These are phyloP conservation scores for Ceratocystis smalleyi DNA, from an alignment of 2,329 filamentous ascomycete genomes.

Conservation along the genomic window DNA sequence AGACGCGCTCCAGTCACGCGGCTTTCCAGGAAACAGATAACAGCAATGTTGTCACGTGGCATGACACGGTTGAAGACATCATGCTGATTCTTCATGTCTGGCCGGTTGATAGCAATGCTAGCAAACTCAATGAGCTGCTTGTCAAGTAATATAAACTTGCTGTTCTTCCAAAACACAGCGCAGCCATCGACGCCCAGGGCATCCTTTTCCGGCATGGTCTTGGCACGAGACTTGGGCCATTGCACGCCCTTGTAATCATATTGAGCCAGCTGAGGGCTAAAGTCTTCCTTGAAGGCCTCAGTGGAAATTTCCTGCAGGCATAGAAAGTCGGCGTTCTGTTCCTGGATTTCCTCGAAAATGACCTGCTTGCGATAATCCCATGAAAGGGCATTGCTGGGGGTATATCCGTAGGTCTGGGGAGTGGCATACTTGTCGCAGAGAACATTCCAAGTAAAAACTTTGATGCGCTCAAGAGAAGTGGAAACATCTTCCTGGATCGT, in stretches of 20 bases:
- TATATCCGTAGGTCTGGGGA: conserved; percentile 73
- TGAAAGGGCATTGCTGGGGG: conserved; percentile 60
- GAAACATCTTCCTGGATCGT: conserved; percentile 55
- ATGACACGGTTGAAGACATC: conserved; percentile 98
- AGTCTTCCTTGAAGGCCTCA: conserved; percentile 81
- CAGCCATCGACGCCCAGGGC: conserved; percentile 87
- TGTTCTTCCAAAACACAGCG: conserved; percentile 90
- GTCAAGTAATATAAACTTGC: conserved; percentile 85
- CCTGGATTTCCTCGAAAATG: conserved; percentile 68
- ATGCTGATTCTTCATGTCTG: conserved; percentile 92
- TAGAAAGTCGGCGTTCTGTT: conserved; percentile 72
- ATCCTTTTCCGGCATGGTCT: conserved; percentile 82
- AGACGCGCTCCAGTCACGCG: conserved; percentile 75
- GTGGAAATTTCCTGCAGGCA: conserved; percentile 88
- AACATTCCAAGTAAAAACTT: conserved; percentile 87
- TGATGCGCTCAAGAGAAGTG: conserved; percentile 52
- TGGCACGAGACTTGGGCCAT: conserved; percentile 76
- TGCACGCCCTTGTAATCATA: conserved; percentile 88
- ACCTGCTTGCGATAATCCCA: conserved; percentile 79
- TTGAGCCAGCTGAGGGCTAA: conserved; percentile 71
- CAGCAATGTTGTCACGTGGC: conserved; percentile 94
- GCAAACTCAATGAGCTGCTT: conserved; percentile 90
- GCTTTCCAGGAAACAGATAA: conserved; percentile 86
- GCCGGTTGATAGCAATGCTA: conserved; percentile 79
- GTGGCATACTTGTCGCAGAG: conserved; percentile 90